Base-by-base conservation (phyloP, 495 filamentous ascomycete genomes). In the Hypoxylon cercidicola region DNA sequence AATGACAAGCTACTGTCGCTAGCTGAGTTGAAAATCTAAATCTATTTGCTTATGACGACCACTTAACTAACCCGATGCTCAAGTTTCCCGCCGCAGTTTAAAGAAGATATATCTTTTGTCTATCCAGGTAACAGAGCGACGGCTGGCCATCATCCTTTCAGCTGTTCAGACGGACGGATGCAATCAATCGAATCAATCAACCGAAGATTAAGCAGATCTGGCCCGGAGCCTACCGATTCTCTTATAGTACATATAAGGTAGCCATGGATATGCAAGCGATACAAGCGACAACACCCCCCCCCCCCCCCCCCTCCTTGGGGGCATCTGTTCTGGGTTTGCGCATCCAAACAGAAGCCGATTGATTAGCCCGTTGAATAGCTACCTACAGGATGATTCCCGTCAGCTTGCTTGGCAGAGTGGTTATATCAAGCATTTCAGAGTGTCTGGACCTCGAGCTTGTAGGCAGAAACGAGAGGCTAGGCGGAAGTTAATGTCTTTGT, bases 171-270 rank as follows among this genome's bases (percentile, higher is more conserved):
- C 40, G 16, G 40, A 43, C 16, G 40, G 40, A 19, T 10, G 16
- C 40, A 18, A 43, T 43, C 16, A 11, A 43, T 43, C 16, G 12
- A 40, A 16, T 40, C 40, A 20, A 43, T 20, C 40, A 20, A 40
- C 37, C 37, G 2, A 12, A 16, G 41, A 7, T 10, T 44, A 25
- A 13, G 10, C 5, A 28, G 44, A 46, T 28, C 44, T 46, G 20
- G 10, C 21, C 21, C 44, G 21, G 44, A 46, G 21, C 35, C 56
- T 60, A n/a, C 46, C 47, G 56, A 8, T 1, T 45, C 39, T 51
- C 8, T 3, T 45, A 45, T 45, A 5, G 6, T 59, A 49, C 16
- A 54, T 54, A 41, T 25, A 25, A 5, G 2, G 5, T 25, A 25
- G 18, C 30, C 30, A 10, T 9, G 30, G 30, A 7, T 32, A 8